A percentile compares a stretch with the other conserved stretches of the same genome.
Evolutionary conservation across 257 asterid genomes (phyloP).

Genomic region (Solanum sejunctum): DNA sequence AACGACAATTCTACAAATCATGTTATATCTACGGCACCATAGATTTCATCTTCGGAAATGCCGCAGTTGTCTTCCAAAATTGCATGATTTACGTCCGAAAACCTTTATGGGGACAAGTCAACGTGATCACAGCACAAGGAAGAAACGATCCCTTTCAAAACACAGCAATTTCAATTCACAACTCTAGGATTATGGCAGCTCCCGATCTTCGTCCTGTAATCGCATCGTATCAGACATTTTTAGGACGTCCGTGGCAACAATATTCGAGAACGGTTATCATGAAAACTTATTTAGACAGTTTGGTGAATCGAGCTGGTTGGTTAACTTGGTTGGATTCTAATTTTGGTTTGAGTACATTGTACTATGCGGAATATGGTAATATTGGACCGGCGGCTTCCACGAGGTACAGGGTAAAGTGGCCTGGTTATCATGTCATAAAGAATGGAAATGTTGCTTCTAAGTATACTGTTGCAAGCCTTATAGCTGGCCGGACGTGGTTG

Average conservation of each 20-base stretch:
- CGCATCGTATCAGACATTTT: slow-evolving; percentile 23
- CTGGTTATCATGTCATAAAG: slow-evolving; percentile 42
- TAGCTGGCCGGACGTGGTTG: slow-evolving; percentile 64
- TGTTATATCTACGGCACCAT: slow-evolving; percentile 66
- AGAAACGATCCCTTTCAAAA: slow-evolving; percentile 88
- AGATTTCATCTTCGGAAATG: slow-evolving; percentile 84
- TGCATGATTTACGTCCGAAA: slow-evolving; percentile 60
- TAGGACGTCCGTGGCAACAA: slow-evolving; percentile 81
- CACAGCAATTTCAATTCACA: slow-evolving; percentile 75
- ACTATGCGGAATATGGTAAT: slow-evolving; percentile 68
- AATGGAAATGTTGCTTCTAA: slow-evolving; percentile 24
- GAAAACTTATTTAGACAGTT: slow-evolving; percentile 32
- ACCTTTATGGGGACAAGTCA: slow-evolving; percentile 59
- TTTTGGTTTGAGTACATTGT: slow-evolving; percentile 54
- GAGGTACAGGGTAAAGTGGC: slow-evolving; percentile 50
- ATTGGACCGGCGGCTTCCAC: slow-evolving; percentile 49
- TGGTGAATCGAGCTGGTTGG: slow-evolving; percentile 69
- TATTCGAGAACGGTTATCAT: slow-evolving; percentile 62
- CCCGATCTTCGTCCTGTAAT: slow-evolving; percentile 47
- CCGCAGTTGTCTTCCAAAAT: slow-evolving; percentile 68
- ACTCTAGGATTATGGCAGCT: slow-evolving; percentile 39
- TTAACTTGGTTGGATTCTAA: slow-evolving; percentile 45
- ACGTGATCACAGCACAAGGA: slow-evolving; percentile 78
- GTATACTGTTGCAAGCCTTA: slow-evolving; percentile 53
- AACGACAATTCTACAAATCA: slow-evolving; percentile 66